Conservation (phyloP, 2,329 filamentous ascomycete species). For the Pestalotiopsis sp. region DNA sequence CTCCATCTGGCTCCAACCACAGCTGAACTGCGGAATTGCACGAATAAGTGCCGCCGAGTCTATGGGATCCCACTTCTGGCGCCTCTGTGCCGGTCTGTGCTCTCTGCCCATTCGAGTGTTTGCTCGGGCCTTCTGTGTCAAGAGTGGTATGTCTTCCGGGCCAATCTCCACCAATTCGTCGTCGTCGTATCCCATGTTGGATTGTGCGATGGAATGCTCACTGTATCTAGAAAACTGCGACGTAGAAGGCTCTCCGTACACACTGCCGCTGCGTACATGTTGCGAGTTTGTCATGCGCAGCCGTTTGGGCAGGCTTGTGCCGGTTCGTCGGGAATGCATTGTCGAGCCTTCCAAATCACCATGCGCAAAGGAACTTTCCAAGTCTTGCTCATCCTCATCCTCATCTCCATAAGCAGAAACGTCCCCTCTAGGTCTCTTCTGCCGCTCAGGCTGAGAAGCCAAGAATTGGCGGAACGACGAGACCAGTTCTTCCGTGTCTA, state of each 20-base stretch:
- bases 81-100: conserved; percentile 32
- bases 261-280: not conserved
- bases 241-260: not conserved
- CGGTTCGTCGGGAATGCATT: not conserved
- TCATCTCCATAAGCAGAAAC: not conserved
- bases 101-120: conserved; percentile 12
- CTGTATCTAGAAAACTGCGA: not conserved
- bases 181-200: not conserved
- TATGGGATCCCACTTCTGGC: conserved; percentile 40
- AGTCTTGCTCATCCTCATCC: not conserved
- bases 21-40: conserved; percentile 38
- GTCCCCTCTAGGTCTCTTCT: not conserved
- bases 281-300: not conserved
- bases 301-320: not conserved
- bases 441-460: not conserved
- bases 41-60: conserved; percentile 43
- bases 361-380: not conserved
- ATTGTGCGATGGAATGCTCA: not conserved
- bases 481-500: not conserved
- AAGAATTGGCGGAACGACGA: not conserved
- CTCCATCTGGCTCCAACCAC: conserved; percentile 41
- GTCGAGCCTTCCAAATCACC: too few species aligned
- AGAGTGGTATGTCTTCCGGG: not conserved
- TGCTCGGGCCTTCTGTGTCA: not conserved
- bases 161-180: not conserved